A percentile compares a stretch with the other conserved stretches of the same genome.
Evolutionary conservation across 768 basidiomycete species (phyloP).

Genomic region (Mycena belliarum): DNA sequence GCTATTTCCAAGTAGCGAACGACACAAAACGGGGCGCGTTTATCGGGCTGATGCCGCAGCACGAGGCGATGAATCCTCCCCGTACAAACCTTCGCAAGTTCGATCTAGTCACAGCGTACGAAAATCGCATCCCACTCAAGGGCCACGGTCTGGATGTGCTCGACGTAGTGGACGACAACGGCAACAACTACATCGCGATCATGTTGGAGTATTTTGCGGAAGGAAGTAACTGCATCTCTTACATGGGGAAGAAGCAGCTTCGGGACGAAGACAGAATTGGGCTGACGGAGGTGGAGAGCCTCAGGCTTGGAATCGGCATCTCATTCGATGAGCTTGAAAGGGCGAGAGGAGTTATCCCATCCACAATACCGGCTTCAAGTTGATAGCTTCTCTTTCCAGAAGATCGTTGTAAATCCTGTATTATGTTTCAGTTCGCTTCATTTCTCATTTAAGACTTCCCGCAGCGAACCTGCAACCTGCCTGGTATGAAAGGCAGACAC

Average conservation of each 20-base stretch:
- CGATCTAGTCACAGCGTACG: neutral
- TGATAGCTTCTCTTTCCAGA: too few relatives aligned
- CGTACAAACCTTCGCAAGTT: constrained; percentile 5
- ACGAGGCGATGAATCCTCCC: too few relatives aligned
- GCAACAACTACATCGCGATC: constrained; percentile 12
- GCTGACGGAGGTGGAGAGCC: neutral
- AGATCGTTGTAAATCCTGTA: too few relatives aligned
- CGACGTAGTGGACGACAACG: constrained; percentile 7
- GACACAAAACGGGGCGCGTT: neutral
- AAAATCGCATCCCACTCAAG: neutral
- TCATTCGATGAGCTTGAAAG: constrained; percentile 7
- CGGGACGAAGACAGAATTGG: neutral
- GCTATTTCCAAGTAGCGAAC: neutral
- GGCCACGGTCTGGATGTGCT: constrained; percentile 8
- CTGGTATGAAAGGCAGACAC: too few relatives aligned
- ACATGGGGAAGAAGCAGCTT: constrained; percentile 9
- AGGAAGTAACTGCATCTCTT: neutral
- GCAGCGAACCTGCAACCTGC: too few relatives aligned
- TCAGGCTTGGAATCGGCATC: neutral
- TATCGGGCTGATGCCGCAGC: neutral
- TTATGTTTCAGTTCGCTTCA: too few relatives aligned
- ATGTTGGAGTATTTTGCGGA: neutral
- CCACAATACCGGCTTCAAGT: too few relatives aligned
- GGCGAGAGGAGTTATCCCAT: too few relatives aligned
- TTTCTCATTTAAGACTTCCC: too few relatives aligned